Percentiles rank a stretch among this genome's conserved stretches.
phyloP scores from a whole-genome alignment of 2,329 filamentous ascomycete species.

The Atkinsonella texensis region DNA sequence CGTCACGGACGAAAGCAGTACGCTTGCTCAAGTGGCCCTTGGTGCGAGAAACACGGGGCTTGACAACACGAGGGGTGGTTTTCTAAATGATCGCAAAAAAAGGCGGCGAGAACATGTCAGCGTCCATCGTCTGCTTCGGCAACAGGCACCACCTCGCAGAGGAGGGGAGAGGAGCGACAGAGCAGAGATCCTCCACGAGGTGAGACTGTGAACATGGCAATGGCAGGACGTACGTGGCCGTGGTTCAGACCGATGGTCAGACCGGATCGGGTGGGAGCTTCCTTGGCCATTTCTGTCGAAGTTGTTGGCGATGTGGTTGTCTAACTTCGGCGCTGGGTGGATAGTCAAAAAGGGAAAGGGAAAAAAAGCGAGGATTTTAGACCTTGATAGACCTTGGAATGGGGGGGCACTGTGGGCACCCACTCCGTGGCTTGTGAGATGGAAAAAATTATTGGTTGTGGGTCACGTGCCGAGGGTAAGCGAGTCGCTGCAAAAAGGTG shows the following conservation, averaged over 20 bases:
- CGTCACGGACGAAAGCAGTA: slow-evolving; percentile 90
- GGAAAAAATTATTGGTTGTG: slow-evolving; percentile 10
- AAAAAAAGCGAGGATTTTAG: background rate
- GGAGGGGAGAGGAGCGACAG: slow-evolving; percentile 11
- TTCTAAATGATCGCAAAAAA: slow-evolving; percentile 44
- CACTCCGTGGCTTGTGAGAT: background rate
- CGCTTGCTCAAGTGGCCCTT: slow-evolving; percentile 97
- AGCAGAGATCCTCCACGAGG: slow-evolving; percentile 65
- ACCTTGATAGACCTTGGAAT: background rate
- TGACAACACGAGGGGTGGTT: slow-evolving; percentile 67
- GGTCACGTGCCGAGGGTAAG: slow-evolving; percentile 17
- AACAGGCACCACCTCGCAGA: slow-evolving; percentile 16
- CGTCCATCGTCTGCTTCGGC: slow-evolving; percentile 47
- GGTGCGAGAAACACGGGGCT: slow-evolving; percentile 69
- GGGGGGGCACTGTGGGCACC: slow-evolving; percentile 10
- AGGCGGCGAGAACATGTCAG: slow-evolving; percentile 32
- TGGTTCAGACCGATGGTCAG: slow-evolving; percentile 51
- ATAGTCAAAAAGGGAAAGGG: slow-evolving; percentile 15
- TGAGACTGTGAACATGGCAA: slow-evolving; percentile 40
- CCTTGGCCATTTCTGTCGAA: slow-evolving; percentile 44
- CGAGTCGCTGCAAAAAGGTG: slow-evolving; percentile 1
- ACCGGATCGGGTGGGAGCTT: slow-evolving; percentile 44
- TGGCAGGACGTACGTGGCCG: slow-evolving; percentile 44
- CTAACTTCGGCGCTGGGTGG: slow-evolving; percentile 13
- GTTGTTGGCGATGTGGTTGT: slow-evolving; percentile 19